Evolutionary conservation across 1,284 basidiomycete species (phyloP), one percentile per base, ranked within the genome.

Genomic region (Paramarasmius palmivorus): DNA sequence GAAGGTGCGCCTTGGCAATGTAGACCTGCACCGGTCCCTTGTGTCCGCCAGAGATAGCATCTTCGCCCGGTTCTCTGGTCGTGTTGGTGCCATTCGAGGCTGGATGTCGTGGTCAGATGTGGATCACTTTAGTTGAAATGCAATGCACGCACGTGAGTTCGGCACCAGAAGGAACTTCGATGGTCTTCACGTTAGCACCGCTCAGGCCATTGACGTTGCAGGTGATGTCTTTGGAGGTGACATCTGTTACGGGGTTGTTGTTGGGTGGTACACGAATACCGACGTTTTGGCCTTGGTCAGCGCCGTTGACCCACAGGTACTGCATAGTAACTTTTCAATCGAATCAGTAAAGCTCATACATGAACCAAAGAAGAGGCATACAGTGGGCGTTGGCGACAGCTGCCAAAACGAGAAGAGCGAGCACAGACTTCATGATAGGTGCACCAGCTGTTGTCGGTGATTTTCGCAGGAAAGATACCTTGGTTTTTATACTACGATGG

Each of bases 181-280:
- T 61, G 2, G 76, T 79, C 8, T 56, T 50, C 20, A 76, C 73
- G 40, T 64, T 63, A 5, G 71, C 58, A 5, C 77, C 77, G 14
- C 72, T 71, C 22, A 74, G 67, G 22, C 77, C 78, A 55, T 75
- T 74, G 54, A 79, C 77, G 57, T 79, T 80, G 68, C 77, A 79
- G 38, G 74, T 76, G 25, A 80, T 45, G 58, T 80, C 78, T 3
- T 61, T 77, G 32, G 75, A 77, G 34, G 74, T 79, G 9, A 81
- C 76, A 49, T 79, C 78, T 29, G 74, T 78, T 45, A 81, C 78
- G 9, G 78, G 78, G 61, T 77, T 78, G 67, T 81, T 81, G 66
- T 62, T 78, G 10, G 78, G 76, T 15, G 75, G 69, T 15, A 79
- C 61, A 54, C 77, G 76, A 50, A 79, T 63, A 61, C 68, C 71